Evolutionary conservation across 345 rosid species (phyloP).

Genomic region (Eucalyptus sideroxylon): DNA sequence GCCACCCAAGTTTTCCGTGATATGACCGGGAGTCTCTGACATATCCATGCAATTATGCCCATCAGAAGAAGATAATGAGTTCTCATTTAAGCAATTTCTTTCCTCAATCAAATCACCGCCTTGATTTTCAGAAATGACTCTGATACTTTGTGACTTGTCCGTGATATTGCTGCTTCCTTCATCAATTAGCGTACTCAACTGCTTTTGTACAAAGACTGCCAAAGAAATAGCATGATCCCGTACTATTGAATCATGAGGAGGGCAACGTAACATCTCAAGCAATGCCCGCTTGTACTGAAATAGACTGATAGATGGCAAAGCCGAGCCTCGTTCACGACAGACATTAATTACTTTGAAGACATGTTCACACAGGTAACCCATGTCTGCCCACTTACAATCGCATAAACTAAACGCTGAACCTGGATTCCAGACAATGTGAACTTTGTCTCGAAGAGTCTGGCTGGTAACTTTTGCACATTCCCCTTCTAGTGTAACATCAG

Average conservation of each 20-base stretch:
- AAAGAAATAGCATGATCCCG: constrained; percentile 77
- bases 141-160: not conserved
- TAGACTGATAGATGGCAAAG: constrained; percentile 38
- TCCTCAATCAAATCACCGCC: not conserved
- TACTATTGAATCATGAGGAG: constrained; percentile 59
- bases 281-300: constrained; percentile 53
- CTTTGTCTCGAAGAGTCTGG: constrained; percentile 31
- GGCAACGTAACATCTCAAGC: constrained; percentile 42
- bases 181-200: constrained; percentile 24
- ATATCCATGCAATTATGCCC: not conserved
- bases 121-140: not conserved
- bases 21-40: not conserved
- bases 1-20: not conserved
- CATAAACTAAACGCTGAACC: constrained; percentile 76
- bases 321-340: constrained; percentile 18
- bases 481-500: constrained; percentile 46
- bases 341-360: constrained; percentile 47
- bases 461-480: constrained; percentile 47
- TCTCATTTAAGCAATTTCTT: not conserved
- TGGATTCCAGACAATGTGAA: constrained; percentile 65
- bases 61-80: not conserved
- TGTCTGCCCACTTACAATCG: constrained; percentile 71
- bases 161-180: constrained; percentile 3
- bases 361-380: constrained; percentile 82
- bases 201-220: constrained; percentile 45